Evolutionary conservation across 2,329 filamentous ascomycete species (phyloP).

Genomic region (Colletotrichum cuscutae): DNA sequence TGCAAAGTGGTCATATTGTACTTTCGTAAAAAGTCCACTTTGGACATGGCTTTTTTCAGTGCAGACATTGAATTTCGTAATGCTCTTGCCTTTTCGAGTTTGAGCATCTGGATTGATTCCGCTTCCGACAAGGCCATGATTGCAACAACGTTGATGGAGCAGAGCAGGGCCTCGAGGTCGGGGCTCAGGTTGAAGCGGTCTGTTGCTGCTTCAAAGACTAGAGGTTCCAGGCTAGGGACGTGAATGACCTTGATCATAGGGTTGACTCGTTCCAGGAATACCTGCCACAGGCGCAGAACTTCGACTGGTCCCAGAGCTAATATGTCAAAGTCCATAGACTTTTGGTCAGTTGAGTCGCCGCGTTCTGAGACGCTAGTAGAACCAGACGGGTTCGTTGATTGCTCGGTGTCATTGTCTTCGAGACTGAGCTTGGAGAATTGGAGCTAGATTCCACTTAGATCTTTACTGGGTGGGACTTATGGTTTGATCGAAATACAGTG

Average conservation of each 20-base stretch:
- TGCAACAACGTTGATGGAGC: slow-evolving; percentile 68
- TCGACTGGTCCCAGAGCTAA: slow-evolving; percentile 10
- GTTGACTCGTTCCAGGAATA: slow-evolving; percentile 79
- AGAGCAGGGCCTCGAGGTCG: slow-evolving; percentile 67
- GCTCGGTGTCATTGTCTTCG: not conserved
- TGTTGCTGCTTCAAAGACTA: slow-evolving; percentile 43
- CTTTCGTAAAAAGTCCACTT: slow-evolving; percentile 66
- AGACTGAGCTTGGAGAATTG: slow-evolving; percentile 13
- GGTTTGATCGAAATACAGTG: not conserved
- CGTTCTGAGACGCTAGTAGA: not conserved
- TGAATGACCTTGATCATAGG: slow-evolving; percentile 79
- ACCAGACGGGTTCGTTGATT: not conserved
- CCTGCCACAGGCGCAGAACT: slow-evolving; percentile 74
- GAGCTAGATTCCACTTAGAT: not conserved
- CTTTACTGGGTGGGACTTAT: not conserved
- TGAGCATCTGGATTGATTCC: slow-evolving; percentile 65
- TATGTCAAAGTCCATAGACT: slow-evolving; percentile 24
- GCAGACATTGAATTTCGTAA: slow-evolving; percentile 61
- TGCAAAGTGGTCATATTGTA: slow-evolving; percentile 68
- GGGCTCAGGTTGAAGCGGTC: slow-evolving; percentile 34
- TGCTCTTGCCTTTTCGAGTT: slow-evolving; percentile 57
- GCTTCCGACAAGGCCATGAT: slow-evolving; percentile 67
- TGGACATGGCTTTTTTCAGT: slow-evolving; percentile 59
- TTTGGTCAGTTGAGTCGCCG: not conserved
- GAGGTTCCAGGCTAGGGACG: slow-evolving; percentile 63